These are phyloP conservation scores for Tetrahymena borealis DNA, from an alignment of 73 alveolate genomes.

Conservation along the genomic window DNA sequence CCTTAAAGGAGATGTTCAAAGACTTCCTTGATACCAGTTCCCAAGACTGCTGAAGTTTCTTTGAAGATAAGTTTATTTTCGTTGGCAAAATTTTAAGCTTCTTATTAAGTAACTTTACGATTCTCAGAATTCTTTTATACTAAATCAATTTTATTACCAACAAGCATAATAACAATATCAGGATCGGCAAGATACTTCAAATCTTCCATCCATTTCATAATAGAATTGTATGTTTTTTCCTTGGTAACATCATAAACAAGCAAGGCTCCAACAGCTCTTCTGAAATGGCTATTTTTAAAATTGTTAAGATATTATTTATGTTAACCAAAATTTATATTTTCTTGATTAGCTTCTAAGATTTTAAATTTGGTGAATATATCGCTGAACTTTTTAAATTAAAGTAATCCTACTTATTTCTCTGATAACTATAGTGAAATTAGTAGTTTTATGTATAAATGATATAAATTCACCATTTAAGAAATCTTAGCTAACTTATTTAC, in stretches of 20 bases:
- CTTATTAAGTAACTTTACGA: conserved; percentile 78
- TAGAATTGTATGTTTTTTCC: conserved; percentile 62
- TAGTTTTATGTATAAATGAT: too few relatives aligned
- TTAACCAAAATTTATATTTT: too few relatives aligned
- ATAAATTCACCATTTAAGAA: too few relatives aligned
- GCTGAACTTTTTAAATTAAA: too few relatives aligned
- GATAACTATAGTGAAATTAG: too few relatives aligned
- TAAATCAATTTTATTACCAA: conserved; percentile 90
- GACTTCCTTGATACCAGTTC: conserved; percentile 67
- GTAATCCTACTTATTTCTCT: too few relatives aligned
- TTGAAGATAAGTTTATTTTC: conserved; percentile 69
- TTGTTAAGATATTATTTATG: not conserved
- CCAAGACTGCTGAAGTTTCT: conserved; percentile 89
- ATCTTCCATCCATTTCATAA: conserved; percentile 65
- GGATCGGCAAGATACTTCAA: conserved; percentile 84
- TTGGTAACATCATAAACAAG: conserved; percentile 79
- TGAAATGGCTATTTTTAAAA: conserved; percentile 43
- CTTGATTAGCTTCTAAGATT: too few relatives aligned
- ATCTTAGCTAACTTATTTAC: too few relatives aligned
- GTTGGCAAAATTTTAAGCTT: conserved; percentile 77
- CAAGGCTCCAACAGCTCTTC: conserved; percentile 84
- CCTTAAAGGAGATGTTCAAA: conserved; percentile 84
- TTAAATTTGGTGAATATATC: too few relatives aligned
- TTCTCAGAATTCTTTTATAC: conserved; percentile 62
- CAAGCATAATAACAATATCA: conserved; percentile 86